phyloP scores from a whole-genome alignment of 2,329 filamentous ascomycete genomes.

The Penicillium sp. region DNA sequence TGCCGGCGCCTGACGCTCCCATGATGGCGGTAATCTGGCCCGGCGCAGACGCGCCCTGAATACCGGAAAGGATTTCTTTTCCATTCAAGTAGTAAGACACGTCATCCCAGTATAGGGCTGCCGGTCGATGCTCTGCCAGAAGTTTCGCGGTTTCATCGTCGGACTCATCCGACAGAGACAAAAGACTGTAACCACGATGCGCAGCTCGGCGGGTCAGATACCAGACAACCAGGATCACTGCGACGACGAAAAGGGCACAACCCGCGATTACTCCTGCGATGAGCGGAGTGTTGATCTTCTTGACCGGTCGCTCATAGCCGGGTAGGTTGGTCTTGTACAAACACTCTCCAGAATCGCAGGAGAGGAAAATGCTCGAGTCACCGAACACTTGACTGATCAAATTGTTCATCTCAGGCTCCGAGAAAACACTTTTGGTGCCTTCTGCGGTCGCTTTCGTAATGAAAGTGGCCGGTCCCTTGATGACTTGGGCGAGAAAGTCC shows the following conservation, averaged over 20 bases:
- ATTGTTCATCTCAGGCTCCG: slow-evolving; percentile 86
- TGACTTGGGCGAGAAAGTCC: slow-evolving; percentile 76
- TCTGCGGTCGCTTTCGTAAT: slow-evolving; percentile 59
- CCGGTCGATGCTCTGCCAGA: slow-evolving; percentile 86
- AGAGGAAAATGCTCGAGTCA: slow-evolving; percentile 78
- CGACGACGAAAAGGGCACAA: slow-evolving; percentile 81
- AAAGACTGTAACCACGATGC: slow-evolving; percentile 59
- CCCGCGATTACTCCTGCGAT: slow-evolving; percentile 91
- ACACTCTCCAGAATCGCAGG: slow-evolving; percentile 84
- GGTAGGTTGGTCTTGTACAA: slow-evolving; percentile 88
- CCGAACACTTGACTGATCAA: slow-evolving; percentile 86
- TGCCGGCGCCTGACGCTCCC: slow-evolving; percentile 95
- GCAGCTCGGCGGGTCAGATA: slow-evolving; percentile 73
- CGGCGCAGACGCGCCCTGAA: slow-evolving; percentile 82
- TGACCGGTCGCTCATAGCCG: slow-evolving; percentile 80
- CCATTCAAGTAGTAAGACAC: slow-evolving; percentile 83
- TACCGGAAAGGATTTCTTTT: slow-evolving; percentile 72
- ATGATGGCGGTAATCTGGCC: slow-evolving; percentile 97
- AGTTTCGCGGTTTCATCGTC: slow-evolving; percentile 82
- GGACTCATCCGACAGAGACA: slow-evolving; percentile 76
- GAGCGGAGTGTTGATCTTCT: slow-evolving; percentile 92
- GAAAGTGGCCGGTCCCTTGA: slow-evolving; percentile 84
- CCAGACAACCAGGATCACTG: slow-evolving; percentile 76
- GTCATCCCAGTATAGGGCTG: slow-evolving; percentile 79
- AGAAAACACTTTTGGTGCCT: slow-evolving; percentile 66